Evolutionary conservation across 2,329 filamentous ascomycete genomes (phyloP).

Genomic region (Ploettnerulaceae sp.): DNA sequence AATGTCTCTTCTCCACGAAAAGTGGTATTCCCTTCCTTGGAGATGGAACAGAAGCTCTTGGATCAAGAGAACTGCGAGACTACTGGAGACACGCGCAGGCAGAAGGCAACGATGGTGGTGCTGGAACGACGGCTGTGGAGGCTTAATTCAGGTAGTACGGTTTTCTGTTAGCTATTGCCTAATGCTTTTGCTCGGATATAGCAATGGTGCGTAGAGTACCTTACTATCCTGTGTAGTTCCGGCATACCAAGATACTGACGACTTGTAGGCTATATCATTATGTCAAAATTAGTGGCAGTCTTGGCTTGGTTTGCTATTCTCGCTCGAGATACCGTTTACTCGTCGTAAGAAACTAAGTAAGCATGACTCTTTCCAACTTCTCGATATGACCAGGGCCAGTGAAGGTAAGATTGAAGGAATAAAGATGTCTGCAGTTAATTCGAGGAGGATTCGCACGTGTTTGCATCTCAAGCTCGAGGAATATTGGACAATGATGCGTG

Average conservation of each 20-base stretch:
- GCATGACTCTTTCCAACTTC: neutral
- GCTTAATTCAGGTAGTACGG: conserved; percentile 20
- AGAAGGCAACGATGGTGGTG: conserved; percentile 5
- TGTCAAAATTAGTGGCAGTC: conserved; percentile 22
- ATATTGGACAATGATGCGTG: neutral
- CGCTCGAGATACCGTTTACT: conserved; percentile 20
- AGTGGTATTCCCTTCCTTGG: conserved; percentile 9
- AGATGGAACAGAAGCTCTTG: conserved; percentile 22
- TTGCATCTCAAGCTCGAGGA: neutral
- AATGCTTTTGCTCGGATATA: conserved; percentile 26
- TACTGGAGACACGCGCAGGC: neutral
- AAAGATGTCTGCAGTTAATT: conserved; percentile 12
- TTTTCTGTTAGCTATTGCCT: conserved; percentile 18
- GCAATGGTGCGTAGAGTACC: conserved; percentile 22
- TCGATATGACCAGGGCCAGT: neutral
- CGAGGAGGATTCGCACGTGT: neutral
- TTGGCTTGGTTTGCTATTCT: conserved; percentile 24
- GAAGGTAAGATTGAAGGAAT: conserved; percentile 3
- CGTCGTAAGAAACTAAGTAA: conserved; percentile 6
- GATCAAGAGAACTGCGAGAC: neutral
- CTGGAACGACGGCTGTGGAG: conserved; percentile 20
- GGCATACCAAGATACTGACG: neutral
- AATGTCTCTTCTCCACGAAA: conserved; percentile 1
- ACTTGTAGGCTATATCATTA: conserved; percentile 23
- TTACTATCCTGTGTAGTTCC: neutral